These are phyloP conservation scores for Pythium periplocum DNA, from an alignment of 352 stramenopile species.

Conservation along the genomic window DNA sequence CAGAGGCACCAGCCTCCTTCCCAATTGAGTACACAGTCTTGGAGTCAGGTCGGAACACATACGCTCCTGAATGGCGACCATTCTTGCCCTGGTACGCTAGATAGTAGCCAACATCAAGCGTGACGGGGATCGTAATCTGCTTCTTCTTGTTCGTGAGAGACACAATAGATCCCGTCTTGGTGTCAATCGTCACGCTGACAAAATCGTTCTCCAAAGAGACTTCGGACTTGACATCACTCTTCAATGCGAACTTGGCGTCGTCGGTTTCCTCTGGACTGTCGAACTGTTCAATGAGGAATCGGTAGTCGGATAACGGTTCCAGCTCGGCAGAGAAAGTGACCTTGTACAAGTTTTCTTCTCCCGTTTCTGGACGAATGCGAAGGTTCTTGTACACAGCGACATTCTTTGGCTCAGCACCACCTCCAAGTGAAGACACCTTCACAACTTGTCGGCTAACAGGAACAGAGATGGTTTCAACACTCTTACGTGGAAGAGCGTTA, in stretches of 20 bases:
- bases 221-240: constrained; percentile 1
- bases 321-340: constrained; percentile 64
- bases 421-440: constrained; percentile 32
- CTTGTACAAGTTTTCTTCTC: constrained; percentile 51
- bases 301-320: constrained; percentile 39
- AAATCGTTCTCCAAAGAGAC: constrained; percentile 61
- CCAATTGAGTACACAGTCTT: constrained; percentile 50
- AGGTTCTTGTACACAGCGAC: constrained; percentile 50
- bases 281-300: constrained; percentile 48
- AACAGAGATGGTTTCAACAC: constrained; percentile 50
- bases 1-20: constrained; percentile 14
- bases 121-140: constrained; percentile 51
- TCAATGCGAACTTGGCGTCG: background rate
- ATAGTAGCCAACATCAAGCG: constrained; percentile 57
- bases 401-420: constrained; percentile 24
- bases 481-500: constrained; percentile 56
- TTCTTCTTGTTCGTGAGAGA: constrained; percentile 71
- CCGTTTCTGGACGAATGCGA: constrained; percentile 41
- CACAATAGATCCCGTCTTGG: constrained; percentile 41
- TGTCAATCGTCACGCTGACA: constrained; percentile 46
- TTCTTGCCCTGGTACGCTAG: constrained; percentile 42
- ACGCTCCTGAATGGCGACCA: constrained; percentile 91
- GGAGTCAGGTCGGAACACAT: constrained; percentile 93
- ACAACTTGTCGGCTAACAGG: constrained; percentile 44
- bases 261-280: constrained; percentile 12